These are phyloP conservation scores for Orbilia brochopaga DNA, from an alignment of 2,329 filamentous ascomycete species.

Conservation along the genomic window DNA sequence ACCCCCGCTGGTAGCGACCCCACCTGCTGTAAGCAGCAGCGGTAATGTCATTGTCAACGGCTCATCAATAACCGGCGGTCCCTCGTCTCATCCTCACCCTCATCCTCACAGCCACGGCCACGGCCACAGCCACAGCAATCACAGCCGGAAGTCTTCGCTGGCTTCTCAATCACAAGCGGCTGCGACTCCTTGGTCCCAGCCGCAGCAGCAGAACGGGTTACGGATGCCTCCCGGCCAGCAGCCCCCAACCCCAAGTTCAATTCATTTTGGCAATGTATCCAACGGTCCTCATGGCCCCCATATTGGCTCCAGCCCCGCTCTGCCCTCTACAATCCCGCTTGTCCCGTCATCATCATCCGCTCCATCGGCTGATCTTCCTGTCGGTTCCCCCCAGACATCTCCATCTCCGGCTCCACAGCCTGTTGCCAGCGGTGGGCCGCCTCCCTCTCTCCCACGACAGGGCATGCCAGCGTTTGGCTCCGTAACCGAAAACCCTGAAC, in stretches of 20 bases:
- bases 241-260: slow-evolving; percentile 68
- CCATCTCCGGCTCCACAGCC: slow-evolving; percentile 93
- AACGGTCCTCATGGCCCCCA: slow-evolving; percentile 60
- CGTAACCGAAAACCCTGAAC: slow-evolving; percentile 31
- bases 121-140: slow-evolving; percentile 50
- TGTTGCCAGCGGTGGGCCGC: slow-evolving; percentile 77
- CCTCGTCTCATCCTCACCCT: slow-evolving; percentile 77
- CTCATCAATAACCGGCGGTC: slow-evolving; percentile 59
- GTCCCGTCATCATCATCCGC: slow-evolving; percentile 61
- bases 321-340: slow-evolving; percentile 60
- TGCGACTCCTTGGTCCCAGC: slow-evolving; percentile 61
- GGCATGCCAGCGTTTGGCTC: slow-evolving; percentile 53
- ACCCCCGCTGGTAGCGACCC: slow-evolving; percentile 64
- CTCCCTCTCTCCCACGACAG: slow-evolving; percentile 66
- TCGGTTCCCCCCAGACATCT: slow-evolving; percentile 83
- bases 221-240: slow-evolving; percentile 73
- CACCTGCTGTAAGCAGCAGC: slow-evolving; percentile 69
- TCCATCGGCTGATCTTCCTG: slow-evolving; percentile 69
- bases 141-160: slow-evolving; percentile 71
- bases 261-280: slow-evolving; percentile 81
- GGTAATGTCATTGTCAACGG: slow-evolving; percentile 73
- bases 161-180: slow-evolving; percentile 34
- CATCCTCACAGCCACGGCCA: slow-evolving; percentile 70
- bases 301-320: slow-evolving; percentile 69
- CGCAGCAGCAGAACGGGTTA: slow-evolving; percentile 51